Percentiles rank a stretch among this genome's conserved stretches.
phyloP scores from a whole-genome alignment of 2,329 filamentous ascomycete genomes.

The Ophiostoma populinum region DNA sequence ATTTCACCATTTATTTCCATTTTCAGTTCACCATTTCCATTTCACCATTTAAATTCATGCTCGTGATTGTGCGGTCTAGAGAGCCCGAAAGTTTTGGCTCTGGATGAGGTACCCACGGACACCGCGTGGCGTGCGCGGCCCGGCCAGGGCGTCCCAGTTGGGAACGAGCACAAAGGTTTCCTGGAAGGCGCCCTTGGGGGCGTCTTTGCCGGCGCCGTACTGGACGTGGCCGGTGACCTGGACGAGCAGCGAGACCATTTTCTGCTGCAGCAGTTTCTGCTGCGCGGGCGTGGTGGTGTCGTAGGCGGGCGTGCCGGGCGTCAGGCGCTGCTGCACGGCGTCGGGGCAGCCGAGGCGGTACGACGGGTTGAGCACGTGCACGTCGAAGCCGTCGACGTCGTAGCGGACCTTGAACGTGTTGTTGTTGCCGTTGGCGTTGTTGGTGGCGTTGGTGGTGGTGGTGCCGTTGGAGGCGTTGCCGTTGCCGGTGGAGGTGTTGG shows the following conservation, averaged over 20 bases:
- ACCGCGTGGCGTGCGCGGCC: conserved; percentile 33
- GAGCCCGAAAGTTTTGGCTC: conserved; percentile 39
- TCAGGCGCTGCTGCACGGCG: conserved; percentile 16
- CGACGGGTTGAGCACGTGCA: conserved; percentile 57
- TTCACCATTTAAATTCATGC: neutral
- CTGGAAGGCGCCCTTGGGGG: conserved; percentile 52
- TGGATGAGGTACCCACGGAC: conserved; percentile 47
- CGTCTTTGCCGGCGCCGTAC: conserved; percentile 45
- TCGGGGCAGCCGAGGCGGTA: conserved; percentile 41
- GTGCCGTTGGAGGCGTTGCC: conserved; percentile 5
- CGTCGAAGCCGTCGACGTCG: conserved; percentile 60
- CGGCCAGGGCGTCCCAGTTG: conserved; percentile 38
- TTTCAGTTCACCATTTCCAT: neutral
- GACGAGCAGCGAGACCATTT: conserved; percentile 53
- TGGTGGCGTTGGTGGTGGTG: neutral
- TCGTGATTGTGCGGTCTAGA: conserved; percentile 7
- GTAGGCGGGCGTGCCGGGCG: conserved; percentile 5
- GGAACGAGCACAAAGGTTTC: conserved; percentile 72
- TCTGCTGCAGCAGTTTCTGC: conserved; percentile 25
- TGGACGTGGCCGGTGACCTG: conserved; percentile 56
- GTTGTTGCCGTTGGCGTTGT: neutral
- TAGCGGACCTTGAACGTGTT: conserved; percentile 30
- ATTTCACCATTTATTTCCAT: neutral
- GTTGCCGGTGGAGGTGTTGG: neutral
- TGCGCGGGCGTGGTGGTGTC: conserved; percentile 18